Conservation (phyloP, 768 basidiomycete species). For the Holtermannia corniformis region DNA sequence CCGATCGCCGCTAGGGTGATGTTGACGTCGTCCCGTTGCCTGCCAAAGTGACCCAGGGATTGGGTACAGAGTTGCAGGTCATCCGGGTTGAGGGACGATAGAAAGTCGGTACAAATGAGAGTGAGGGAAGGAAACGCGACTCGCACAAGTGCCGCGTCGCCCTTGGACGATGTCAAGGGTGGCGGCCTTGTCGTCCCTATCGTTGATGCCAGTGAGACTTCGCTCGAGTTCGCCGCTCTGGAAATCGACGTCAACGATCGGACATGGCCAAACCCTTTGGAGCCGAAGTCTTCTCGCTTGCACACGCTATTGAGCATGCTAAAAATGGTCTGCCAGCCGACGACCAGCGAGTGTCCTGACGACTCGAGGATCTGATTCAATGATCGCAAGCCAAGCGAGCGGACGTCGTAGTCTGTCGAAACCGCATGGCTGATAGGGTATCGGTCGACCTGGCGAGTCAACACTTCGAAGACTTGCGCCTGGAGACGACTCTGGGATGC, state of each 20-base stretch:
- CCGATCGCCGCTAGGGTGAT: slow-evolving; percentile 91
- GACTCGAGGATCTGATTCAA: slow-evolving; percentile 82
- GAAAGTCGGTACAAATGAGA: slow-evolving; percentile 77
- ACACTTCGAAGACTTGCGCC: slow-evolving; percentile 70
- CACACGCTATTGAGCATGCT: slow-evolving; percentile 85
- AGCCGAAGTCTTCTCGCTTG: slow-evolving; percentile 4
- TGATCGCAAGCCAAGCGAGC: slow-evolving; percentile 79
- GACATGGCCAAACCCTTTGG: neutral
- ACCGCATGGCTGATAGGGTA: slow-evolving; percentile 44
- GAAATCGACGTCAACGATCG: slow-evolving; percentile 20
- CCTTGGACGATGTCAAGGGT: slow-evolving; percentile 52
- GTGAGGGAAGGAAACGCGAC: slow-evolving; percentile 91
- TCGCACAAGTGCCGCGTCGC: slow-evolving; percentile 67
- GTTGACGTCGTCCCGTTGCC: slow-evolving; percentile 81
- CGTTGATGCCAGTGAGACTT: slow-evolving; percentile 42
- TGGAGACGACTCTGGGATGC: slow-evolving; percentile 65
- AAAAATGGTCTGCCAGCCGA: slow-evolving; percentile 91
- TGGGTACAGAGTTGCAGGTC: slow-evolving; percentile 81
- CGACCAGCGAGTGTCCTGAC: slow-evolving; percentile 79
- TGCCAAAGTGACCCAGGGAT: slow-evolving; percentile 83
- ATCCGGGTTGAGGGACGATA: slow-evolving; percentile 66
- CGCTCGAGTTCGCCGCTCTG: slow-evolving; percentile 7
- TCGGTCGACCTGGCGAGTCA: slow-evolving; percentile 61
- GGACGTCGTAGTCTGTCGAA: slow-evolving; percentile 59
- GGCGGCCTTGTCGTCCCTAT: slow-evolving; percentile 43